These are phyloP conservation scores for Podospora tetraspora DNA, from an alignment of 495 filamentous ascomycete species.

Conservation along the genomic window DNA sequence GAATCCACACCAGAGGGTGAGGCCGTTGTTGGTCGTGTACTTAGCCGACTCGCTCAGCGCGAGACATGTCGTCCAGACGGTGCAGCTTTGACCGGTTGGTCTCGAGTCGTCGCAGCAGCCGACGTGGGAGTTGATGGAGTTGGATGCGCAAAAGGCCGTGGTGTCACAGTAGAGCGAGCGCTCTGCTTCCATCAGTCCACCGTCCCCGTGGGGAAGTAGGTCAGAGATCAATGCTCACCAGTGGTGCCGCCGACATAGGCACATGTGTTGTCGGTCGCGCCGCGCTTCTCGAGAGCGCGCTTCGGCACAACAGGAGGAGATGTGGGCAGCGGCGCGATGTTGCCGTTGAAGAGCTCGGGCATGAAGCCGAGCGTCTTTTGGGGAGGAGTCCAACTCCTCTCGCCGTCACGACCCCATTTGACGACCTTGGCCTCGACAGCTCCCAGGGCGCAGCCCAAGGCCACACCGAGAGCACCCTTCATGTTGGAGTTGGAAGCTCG, in stretches of 20 bases:
- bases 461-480: slow-evolving; percentile 17
- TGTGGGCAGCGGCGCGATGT: slow-evolving; percentile 11
- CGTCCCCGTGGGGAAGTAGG: neutral
- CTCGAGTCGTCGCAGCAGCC: slow-evolving; percentile 26
- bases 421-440: slow-evolving; percentile 17
- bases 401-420: slow-evolving; percentile 10
- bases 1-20: slow-evolving; percentile 25
- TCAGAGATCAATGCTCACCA: slow-evolving; percentile 8
- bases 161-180: slow-evolving; percentile 22
- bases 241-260: slow-evolving; percentile 20
- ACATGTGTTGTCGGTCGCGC: slow-evolving; percentile 22
- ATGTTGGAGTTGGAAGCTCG: slow-evolving; percentile 6
- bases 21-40: slow-evolving; percentile 23
- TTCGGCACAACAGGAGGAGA: neutral
- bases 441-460: slow-evolving; percentile 17
- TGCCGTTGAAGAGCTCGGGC: slow-evolving; percentile 16
- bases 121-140: slow-evolving; percentile 19
- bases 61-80: slow-evolving; percentile 21
- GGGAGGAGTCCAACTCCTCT: slow-evolving; percentile 16
- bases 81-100: slow-evolving; percentile 11
- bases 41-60: slow-evolving; percentile 14
- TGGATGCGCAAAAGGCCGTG: slow-evolving; percentile 20
- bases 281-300: slow-evolving; percentile 3
- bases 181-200: neutral
- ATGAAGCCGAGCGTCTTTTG: slow-evolving; percentile 22